Evolutionary conservation across 1,139 yeast genomes (phyloP), one percentile per base, ranked within the genome.

Genomic region (Protomyces inundatus): DNA sequence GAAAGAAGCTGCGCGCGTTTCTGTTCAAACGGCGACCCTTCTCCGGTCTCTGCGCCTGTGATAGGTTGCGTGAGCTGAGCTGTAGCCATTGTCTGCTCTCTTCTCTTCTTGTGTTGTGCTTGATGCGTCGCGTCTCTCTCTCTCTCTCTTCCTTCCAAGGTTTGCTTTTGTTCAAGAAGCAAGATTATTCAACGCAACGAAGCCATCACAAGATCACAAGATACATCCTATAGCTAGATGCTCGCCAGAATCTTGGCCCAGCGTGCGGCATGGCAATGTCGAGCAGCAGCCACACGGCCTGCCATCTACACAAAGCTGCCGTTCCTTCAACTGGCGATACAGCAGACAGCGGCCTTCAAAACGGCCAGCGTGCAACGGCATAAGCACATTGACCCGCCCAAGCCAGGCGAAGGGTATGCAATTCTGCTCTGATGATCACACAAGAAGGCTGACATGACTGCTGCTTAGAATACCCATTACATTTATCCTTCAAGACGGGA

Each of bases 401-500:
- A 87, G 57, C 89, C 95, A 0, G 98, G 98, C 37, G 97, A 93
- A 77, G 98, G 91, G 74, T 68, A 14, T 3, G 62, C 35, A 12
- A 12, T 10, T 1, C 23, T 48, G n/a, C n/a, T n/a, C n/a, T 37
- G n/a, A n/a, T 37, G n/a, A 37, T 37, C 42, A 10, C 42, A 10
- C 10, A 37, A 14, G 39, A 16, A 32, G 40, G 23, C 48, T 42
- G 48, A 42, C 48, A 42, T n/a, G 23, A 2, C 2, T 12, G 1
- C 32, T 23, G 12, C 5, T 37, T 34, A 58, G 71, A 54, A 80
- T 88, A 61, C 88, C 90, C 69, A 82, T 91, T 64, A 91, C 98
- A 0, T 95, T 90, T 77, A 89, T 95, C 66, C 85, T 96, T 55
- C 90, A 91, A 73, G 97, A 91, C 67, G 98, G 98, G 4, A 79